Base-by-base conservation (phyloP, 176 grass and related monocot genomes). In the Carex cristatella region DNA sequence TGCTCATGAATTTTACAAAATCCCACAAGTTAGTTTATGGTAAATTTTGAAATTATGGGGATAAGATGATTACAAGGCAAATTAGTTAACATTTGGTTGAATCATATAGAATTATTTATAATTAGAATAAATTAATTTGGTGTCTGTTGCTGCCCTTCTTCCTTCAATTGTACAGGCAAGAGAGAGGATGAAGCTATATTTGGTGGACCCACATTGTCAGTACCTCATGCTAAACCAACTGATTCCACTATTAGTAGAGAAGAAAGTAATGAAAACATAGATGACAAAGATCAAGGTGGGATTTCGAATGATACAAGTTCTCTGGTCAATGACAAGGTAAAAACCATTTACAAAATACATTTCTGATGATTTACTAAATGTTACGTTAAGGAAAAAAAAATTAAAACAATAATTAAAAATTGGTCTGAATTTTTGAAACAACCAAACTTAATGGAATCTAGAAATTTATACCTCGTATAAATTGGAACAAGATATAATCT, bases 131-230 rank as follows among this genome's bases (percentile, higher is more conserved):
- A 51, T 51, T 51, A 51, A 51, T 51, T 66, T 14, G 64, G 10
- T 33, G 64, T 80, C 14, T 30, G 6, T 54, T 76, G 6, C 72
- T 54, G 27, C 10, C 15, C 2, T 74, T 92, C 18, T 82, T 56
- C 79, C 44, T 30, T 61, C n/a, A 74, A 63, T 84, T 61, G 79
- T 58, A 54, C 84, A 98, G 93, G 87, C 89, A 95, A 92, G 81
- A 88, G 84, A 81, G 91, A 98, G 69, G 95, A 98, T 37, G 88
- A 88, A 38, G 95, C 95, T 69, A 98, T 98, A 79, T 98, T 98
- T 89, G 95, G 95, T 71, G 85, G 86, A 53, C 86, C 95, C 66
- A 63, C 75, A 68, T 77, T 69, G 81, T 90, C 70, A 9, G 48
- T 61, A 90, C 65, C 78, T 86, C 85, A 93, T 56, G 58, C 55